Conservation (phyloP, 345 rosid genomes). For the Rhizophora mangle region DNA sequence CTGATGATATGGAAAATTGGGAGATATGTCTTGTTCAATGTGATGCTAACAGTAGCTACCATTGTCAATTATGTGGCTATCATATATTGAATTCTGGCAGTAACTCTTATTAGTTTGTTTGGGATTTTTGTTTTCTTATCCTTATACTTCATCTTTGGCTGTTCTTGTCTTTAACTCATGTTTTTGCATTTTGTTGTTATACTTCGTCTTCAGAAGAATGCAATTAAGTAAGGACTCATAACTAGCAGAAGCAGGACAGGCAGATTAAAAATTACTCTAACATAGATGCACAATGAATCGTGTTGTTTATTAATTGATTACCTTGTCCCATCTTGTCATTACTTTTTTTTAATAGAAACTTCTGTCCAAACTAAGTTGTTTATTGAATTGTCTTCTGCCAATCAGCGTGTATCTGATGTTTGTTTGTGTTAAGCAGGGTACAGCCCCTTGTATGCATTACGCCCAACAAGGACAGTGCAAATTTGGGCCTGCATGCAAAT, state of each 20-base stretch:
- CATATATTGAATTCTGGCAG: no score
- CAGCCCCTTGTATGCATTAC: conserved; percentile 57
- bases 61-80: no score
- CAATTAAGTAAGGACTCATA: no score
- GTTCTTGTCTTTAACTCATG: no score
- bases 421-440: conserved; percentile 44
- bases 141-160: no score
- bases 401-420: conserved; percentile 14
- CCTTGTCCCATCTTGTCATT: not conserved
- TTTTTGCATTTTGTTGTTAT: no score
- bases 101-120: no score
- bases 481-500: conserved; percentile 72
- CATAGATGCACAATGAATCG: no score
- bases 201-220: no score
- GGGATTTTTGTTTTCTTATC: no score
- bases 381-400: not conserved
- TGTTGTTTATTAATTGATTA: not conserved
- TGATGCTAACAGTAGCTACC: not conserved
- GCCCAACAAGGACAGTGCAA: conserved; percentile 63
- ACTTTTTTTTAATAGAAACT: not conserved
- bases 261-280: no score
- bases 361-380: not conserved
- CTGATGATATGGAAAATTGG: not conserved
- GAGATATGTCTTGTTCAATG: not conserved
- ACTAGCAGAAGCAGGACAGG: no score